These are phyloP conservation scores for Colletotrichum sp. DNA, from an alignment of 2,329 filamentous ascomycete species.

Conservation along the genomic window DNA sequence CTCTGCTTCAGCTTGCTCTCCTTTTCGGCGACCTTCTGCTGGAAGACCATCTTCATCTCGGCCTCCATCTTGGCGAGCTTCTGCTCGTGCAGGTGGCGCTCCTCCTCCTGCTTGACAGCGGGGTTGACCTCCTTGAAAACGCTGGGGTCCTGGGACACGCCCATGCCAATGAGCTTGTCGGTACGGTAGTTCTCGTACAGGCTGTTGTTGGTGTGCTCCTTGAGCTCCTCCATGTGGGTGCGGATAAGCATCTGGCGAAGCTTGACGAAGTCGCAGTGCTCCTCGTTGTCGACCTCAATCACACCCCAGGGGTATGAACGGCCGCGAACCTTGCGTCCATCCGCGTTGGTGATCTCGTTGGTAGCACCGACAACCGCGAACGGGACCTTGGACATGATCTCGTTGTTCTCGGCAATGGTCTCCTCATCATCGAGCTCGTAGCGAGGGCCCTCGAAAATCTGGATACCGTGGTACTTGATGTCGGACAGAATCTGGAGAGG, in stretches of 20 bases:
- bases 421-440: constrained; percentile 99
- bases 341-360: constrained; percentile 86
- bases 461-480: constrained; percentile 95
- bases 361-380: constrained; percentile 98
- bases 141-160: constrained; percentile 96
- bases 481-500: constrained; percentile 83
- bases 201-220: constrained; percentile 99
- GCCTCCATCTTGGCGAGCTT: constrained; percentile 99
- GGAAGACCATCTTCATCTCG: constrained; percentile 99
- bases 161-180: constrained; percentile 98
- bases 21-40: constrained; percentile 99
- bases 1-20: constrained; percentile 99
- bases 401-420: constrained; percentile 99
- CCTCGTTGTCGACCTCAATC: constrained; percentile 99
- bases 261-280: constrained; percentile 99
- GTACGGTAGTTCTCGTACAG: constrained; percentile 99
- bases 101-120: constrained; percentile 99
- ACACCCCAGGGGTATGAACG: constrained; percentile 98
- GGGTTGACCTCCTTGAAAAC: constrained; percentile 99
- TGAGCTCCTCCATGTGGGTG: constrained; percentile 99
- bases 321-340: constrained; percentile 94
- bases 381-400: constrained; percentile 99
- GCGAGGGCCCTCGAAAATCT: constrained; percentile 98
- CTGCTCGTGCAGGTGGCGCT: constrained; percentile 96
- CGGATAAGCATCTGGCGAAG: constrained; percentile 99